Percentiles rank a stretch among this genome's conserved stretches.
phyloP scores from a whole-genome alignment of 2,329 filamentous ascomycete species.

The Rhynchosporium secalis region DNA sequence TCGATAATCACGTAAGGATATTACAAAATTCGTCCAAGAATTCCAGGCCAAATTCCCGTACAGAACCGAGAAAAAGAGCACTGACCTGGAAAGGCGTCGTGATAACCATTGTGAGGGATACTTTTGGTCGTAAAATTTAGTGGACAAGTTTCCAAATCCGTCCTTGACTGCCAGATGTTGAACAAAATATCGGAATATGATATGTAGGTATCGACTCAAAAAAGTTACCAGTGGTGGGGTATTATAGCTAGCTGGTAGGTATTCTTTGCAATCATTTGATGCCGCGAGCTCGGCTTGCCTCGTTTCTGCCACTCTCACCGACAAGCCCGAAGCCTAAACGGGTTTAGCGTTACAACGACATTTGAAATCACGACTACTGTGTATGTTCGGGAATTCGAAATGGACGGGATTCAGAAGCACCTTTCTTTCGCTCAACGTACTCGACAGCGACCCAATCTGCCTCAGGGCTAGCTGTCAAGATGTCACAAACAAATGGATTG shows the following conservation, averaged over 20 bases:
- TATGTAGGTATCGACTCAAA: not conserved
- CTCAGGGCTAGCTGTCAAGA: constrained; percentile 43
- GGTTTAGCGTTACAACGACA: constrained; percentile 12
- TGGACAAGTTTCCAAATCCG: not conserved
- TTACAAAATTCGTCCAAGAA: too few relatives aligned
- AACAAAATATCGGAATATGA: not conserved
- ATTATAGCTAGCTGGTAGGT: not conserved
- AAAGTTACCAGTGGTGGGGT: constrained; percentile 15
- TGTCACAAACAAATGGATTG: constrained; percentile 79
- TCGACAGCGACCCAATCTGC: constrained; percentile 26
- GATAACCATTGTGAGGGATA: constrained; percentile 34
- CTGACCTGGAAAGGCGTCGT: constrained; percentile 41
- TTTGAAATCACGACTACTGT: constrained; percentile 10
- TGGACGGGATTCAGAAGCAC: not conserved
- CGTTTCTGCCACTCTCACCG: not conserved
- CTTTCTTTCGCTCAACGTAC: not conserved
- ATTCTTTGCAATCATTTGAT: constrained; percentile 31
- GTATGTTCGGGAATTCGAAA: not conserved
- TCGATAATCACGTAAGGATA: too few relatives aligned
- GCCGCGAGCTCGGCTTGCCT: constrained; percentile 20
- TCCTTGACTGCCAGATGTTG: not conserved
- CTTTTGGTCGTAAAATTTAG: not conserved
- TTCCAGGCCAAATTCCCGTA: too few relatives aligned
- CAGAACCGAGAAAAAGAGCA: not conserved
- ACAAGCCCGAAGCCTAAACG: not conserved